Conservation (phyloP, 306 rosid species). For the Lagenaria siceraria region DNA sequence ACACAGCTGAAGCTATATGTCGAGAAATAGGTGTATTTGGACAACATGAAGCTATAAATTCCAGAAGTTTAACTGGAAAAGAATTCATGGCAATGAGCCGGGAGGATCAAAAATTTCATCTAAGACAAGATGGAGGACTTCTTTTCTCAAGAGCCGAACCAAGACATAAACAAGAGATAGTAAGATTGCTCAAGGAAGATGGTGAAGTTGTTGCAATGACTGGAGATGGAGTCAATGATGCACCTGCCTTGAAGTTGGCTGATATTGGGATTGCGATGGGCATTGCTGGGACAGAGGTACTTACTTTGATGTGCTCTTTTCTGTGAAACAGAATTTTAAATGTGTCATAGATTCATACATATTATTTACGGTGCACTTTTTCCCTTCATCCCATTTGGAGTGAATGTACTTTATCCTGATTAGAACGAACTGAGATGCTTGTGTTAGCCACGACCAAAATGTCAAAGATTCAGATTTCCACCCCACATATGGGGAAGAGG, state of each 20-base stretch:
- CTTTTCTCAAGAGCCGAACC: slow-evolving; percentile 99
- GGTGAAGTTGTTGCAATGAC: slow-evolving; percentile 39
- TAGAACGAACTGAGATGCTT: no score
- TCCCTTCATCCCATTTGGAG: no score
- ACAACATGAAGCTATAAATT: slow-evolving; percentile 41
- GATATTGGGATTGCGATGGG: slow-evolving; percentile 99
- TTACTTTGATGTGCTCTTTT: background rate
- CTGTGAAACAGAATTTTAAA: background rate
- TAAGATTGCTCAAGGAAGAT: slow-evolving; percentile 59
- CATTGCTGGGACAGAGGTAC: slow-evolving; percentile 92
- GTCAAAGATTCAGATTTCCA: background rate
- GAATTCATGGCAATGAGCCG: slow-evolving; percentile 59
- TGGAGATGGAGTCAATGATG: slow-evolving; percentile 65
- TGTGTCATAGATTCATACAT: background rate
- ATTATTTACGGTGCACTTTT: background rate
- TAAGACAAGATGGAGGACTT: slow-evolving; percentile 64
- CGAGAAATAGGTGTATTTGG: slow-evolving; percentile 81
- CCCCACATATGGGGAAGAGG: no score
- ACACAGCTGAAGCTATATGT: slow-evolving; percentile 94
- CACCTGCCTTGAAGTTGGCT: slow-evolving; percentile 94
- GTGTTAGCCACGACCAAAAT: background rate
- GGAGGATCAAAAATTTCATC: slow-evolving; percentile 34
- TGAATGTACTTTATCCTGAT: no score
- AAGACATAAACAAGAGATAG: slow-evolving; percentile 86
- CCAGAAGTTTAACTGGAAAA: slow-evolving; percentile 67